Evolutionary conservation across 2,329 filamentous ascomycete genomes (phyloP), one percentile per base, ranked within the genome.

Genomic region (Fusarium brachygibbosum): DNA sequence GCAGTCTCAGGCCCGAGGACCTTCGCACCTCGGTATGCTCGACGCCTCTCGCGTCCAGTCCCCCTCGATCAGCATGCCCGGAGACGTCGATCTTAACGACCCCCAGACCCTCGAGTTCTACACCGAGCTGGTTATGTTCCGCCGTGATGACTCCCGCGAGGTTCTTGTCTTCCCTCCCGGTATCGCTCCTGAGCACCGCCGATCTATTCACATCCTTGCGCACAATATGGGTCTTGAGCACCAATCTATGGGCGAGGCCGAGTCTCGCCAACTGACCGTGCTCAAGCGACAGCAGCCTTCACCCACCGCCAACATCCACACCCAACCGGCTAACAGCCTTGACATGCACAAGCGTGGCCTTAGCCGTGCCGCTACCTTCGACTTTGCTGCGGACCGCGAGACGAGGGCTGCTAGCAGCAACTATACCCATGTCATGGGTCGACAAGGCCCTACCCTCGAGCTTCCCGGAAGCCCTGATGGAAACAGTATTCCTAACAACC

Each of bases 201-300:
- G 94, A 67, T 93, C 92, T 61, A 94, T 98, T 62, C 96, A 99
- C 79, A 97, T 94, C 38, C 86, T 99, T 54, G 94, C 96, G 9
- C 96, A 99, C 78, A 93, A 97, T 80, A 95, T 98, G 91, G 93
- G 92, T 7, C 85, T 99, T 28, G 92, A 93, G 69, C 96, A 99
- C 78, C 88, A 92, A 60, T 98, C 96, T 8, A 93, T 95, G 74
- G 96, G 96, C 57, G 90, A 91, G 68, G 93, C 93, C 38, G 93
- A 97, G 67, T 90, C 93, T 69, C 90, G 96, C 68, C 94, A 97
- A 80, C 91, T 99, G 11, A 94, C 97, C 71, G 93, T 99, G 40
- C 92, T 93, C 82, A 93, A 93, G 79, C 84, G 88, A 40, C 83
- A 86, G 69, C 83, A 86, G 70, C 66, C 85, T 77, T 79, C 84